Base-by-base conservation (phyloP, 441 rosid species). In the Bruguiera hainesii region DNA sequence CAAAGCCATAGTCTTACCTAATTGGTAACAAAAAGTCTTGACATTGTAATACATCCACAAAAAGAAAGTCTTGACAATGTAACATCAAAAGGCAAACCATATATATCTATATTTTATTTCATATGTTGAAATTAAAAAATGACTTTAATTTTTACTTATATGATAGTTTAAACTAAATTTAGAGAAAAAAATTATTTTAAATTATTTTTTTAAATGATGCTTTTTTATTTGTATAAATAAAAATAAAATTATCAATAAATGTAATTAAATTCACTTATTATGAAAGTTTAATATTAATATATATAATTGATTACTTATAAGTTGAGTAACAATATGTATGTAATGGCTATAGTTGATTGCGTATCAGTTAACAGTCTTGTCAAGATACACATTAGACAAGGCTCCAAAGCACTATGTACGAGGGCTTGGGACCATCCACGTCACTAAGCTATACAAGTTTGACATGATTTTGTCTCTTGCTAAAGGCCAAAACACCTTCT, bases 1-100 rank as follows among this genome's bases (percentile, higher is more conserved):
- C 19, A 31, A 74, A 39, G 60, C 60, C 11, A 71, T 75, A 28
- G 29, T 65, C 74, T 67, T 53, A 79, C 81, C 83, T 79, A 82
- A 75, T 73, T 23, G 50, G 66, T 70, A 75, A 77, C 81, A 77
- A 77, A 73, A 70, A 64, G 70, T 61, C 62, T 81, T 75, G 81
- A 78, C 80, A 67, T 73, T 67, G n/a, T 7, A 33, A 0, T 31
- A 6, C 7, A 31, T 31, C 7, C 26, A 28, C 20, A 70, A 21
- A 29, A 37, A 60, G 30, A 15, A 69, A 39, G 39, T 35, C 39
- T 77, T 72, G 83, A 75, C 75, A 63, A 66, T 66, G 9, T 8
- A 26, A 10, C 18, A 50, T 33, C 29, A 72, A 20, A 28, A 35
- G 55, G 35, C 18, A 68, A 35, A 52, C 18, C 0, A 3, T 42